Base-by-base conservation (phyloP, 345 rosid genomes). In the Eucalyptus albens region DNA sequence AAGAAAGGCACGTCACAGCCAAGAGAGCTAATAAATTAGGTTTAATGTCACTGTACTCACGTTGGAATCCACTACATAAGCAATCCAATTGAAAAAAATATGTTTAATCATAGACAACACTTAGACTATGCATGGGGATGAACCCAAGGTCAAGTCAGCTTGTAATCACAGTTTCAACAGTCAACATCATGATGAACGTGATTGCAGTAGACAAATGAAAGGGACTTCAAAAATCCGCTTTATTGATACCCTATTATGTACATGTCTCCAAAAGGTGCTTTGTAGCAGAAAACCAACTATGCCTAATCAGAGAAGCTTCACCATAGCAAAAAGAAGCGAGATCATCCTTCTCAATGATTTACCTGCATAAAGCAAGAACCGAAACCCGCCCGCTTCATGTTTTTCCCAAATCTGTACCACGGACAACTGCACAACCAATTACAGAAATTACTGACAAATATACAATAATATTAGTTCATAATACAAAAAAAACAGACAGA, bases 341-440 rank as follows among this genome's bases (percentile, higher is more conserved):
- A 27, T 31, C 15, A 8, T 62, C 44, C 53, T 14, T 47, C 47
- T 24, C 19, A 6, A 53, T 26, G 22, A 6, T 51, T 51, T 88
- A 88, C 55, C 86, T 50, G 56, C 8, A 88, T 26, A 50, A 88
- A 67, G 89, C 98, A 96, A 90, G 93, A 92, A 90, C 99, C 98
- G 55, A 96, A 95, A 87, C 99, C 98, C 62, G 95, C 91, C 72
- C 99, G 94, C 82, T 92, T 92, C 99, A 96, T 96, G 94, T 97
- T 97, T 90, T 94, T 95, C 89, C 98, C 99, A 59, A 96, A 97
- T 94, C 97, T 95, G 67, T 94, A 96, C 93, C 99, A 96, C 21
- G 88, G 88, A 51, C 88, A 86, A 86, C 88, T 86, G 88, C 67
- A 86, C 45, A 56, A 31, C 13, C 65, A 53, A 50, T 53, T 31